phyloP scores from a whole-genome alignment of 164 flowering plant genomes.

The Macadamia integrifolia region DNA sequence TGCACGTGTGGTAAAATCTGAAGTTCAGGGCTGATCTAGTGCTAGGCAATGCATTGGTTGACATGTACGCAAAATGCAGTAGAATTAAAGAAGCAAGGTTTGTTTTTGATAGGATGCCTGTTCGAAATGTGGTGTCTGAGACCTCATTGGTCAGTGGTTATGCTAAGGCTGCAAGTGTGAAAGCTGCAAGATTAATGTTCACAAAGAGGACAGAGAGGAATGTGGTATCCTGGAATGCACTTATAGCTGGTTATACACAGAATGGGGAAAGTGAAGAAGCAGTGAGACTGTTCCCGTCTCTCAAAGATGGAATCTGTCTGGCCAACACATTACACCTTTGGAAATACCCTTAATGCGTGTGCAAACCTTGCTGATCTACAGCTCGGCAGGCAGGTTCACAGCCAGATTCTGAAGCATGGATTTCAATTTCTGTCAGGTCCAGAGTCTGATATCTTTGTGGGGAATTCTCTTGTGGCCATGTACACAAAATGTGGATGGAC shows the following conservation, averaged over 20 bases:
- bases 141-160: slow-evolving; percentile 28
- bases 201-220: slow-evolving; percentile 18
- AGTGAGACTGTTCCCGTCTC: slow-evolving; percentile 15
- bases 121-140: slow-evolving; percentile 19
- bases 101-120: slow-evolving; percentile 23
- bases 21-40: slow-evolving; percentile 19
- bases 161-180: slow-evolving; percentile 18
- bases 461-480: slow-evolving; percentile 28
- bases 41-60: slow-evolving; percentile 23
- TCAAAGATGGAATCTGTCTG: slow-evolving; percentile 18
- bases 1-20: slow-evolving; percentile 14
- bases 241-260: slow-evolving; percentile 25
- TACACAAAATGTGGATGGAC: slow-evolving; percentile 23
- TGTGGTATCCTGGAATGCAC: slow-evolving; percentile 27
- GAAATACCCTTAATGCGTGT: slow-evolving; percentile 19
- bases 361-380: slow-evolving; percentile 20
- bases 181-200: slow-evolving; percentile 19
- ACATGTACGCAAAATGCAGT: slow-evolving; percentile 26
- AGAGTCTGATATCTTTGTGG: slow-evolving; percentile 25
- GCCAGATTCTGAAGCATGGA: slow-evolving; percentile 24
- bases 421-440: slow-evolving; percentile 21
- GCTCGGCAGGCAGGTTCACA: slow-evolving; percentile 23
- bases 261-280: slow-evolving; percentile 23
- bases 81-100: slow-evolving; percentile 20
- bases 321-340: slow-evolving; percentile 26